A percentile compares a stretch with the other conserved stretches of the same genome.
Conservation (phyloP, 306 rosid genomes). For the Quercus mongolica region DNA sequence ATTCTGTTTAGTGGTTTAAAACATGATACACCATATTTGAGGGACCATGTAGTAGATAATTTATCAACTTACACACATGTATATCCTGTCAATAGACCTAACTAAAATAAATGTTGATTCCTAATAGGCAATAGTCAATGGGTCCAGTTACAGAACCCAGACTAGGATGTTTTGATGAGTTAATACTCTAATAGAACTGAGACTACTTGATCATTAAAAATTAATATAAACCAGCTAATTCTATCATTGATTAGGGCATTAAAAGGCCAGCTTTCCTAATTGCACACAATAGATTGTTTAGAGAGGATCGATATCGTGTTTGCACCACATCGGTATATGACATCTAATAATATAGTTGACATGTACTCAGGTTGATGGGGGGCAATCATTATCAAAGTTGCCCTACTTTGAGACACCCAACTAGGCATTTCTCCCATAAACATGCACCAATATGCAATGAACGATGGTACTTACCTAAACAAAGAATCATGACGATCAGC, state of each 20-base stretch:
- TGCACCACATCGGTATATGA: neutral
- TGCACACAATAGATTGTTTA: neutral
- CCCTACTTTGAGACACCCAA: neutral
- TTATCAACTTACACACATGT: neutral
- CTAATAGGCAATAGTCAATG: neutral
- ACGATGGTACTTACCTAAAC: conserved; percentile 50
- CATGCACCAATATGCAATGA: neutral
- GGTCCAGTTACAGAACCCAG: neutral
- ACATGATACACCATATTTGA: too few species aligned
- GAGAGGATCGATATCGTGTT: neutral
- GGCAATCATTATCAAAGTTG: neutral
- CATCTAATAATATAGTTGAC: neutral
- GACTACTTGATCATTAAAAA: neutral
- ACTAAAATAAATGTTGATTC: neutral
- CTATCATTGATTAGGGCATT: neutral
- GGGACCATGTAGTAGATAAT: neutral
- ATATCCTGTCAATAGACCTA: neutral
- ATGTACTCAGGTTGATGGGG: neutral
- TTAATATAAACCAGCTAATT: neutral
- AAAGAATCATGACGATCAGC: conserved; percentile 64
- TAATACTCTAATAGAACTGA: neutral
- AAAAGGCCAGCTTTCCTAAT: neutral
- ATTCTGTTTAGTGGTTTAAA: neutral
- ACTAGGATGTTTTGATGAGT: neutral
- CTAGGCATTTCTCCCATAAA: conserved; percentile 3